These are phyloP conservation scores for Phytomonas francai DNA, from an alignment of 208 protist genomes.

Conservation along the genomic window DNA sequence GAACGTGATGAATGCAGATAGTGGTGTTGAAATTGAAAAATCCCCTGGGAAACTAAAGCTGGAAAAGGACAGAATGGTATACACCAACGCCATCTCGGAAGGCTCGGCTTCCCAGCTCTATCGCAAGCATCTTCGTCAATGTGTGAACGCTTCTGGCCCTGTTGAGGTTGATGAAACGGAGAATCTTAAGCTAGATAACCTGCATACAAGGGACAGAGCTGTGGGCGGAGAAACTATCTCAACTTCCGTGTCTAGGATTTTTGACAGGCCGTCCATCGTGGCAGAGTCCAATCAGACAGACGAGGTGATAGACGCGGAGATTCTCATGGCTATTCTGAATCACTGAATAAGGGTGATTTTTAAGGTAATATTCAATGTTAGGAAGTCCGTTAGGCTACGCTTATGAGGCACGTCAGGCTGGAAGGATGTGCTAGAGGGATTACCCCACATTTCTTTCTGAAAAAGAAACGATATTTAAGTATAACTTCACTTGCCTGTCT, in stretches of 20 bases:
- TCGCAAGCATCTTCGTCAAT: background rate
- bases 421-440: background rate
- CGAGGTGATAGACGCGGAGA: conserved; percentile 14
- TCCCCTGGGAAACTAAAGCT: background rate
- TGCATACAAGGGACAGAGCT: background rate
- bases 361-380: background rate
- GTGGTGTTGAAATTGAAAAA: background rate
- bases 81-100: background rate
- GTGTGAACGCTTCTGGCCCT: background rate
- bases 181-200: background rate
- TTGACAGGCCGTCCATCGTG: background rate
- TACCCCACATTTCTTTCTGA: background rate
- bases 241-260: background rate
- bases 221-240: background rate
- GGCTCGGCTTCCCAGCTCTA: background rate
- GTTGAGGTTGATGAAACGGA: background rate
- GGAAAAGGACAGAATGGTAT: background rate
- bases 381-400: background rate
- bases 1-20: background rate
- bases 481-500: background rate
- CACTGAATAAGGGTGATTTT: background rate
- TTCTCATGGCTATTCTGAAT: conserved; percentile 19
- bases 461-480: background rate
- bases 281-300: conserved; percentile 5
- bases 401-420: background rate